Evolutionary conservation across 208 protist genomes (phyloP), one percentile per base, ranked within the genome.

Genomic region (Trypanosoma melophagium): DNA sequence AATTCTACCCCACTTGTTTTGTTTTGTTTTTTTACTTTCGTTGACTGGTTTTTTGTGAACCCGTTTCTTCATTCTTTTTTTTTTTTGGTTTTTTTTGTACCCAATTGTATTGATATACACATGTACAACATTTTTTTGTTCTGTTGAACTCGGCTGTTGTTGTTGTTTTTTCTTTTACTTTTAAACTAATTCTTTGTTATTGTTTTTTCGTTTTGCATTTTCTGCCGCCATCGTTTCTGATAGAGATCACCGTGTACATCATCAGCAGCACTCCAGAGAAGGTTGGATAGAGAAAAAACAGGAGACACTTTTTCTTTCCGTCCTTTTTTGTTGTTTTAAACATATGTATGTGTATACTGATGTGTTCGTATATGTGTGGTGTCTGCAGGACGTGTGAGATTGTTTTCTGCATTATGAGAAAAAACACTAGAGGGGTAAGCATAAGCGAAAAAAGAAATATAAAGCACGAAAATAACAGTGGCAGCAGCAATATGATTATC

Each of bases 31-130:
- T 44, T 44, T 44, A 14, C 7, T 14, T 44, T 44, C 8, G 7
- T 44, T 44, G 40, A 14, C 12, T 44, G 8, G 40, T 57, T 73
- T 12, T 69, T 64, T 10, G 49, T 47, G n/a, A 14, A 68, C 49
- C 40, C 58, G 22, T 55, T 7, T 47, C 10, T 57, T 49, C 25
- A 53, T 56, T 65, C 13, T 47, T 19, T 49, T 58, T 55, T 50
- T 69, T 55, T 63, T 50, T 42, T 62, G 13, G 21, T 72, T 52
- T 56, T 56, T 45, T 66, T 58, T 65, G 40, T 57, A 22, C 53
- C 28, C 24, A 38, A 35, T 58, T 58, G 3, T 35, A 25, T 21
- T 25, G 17, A 10, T 55, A 10, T 55, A 25, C 17, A 1, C 0
- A 14, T 42, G 16, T 35, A 40, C n/a, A 25, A 41, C n/a, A 35